These are phyloP conservation scores for Solanum habrochaites DNA, from an alignment of 257 asterid genomes.

Conservation along the genomic window DNA sequence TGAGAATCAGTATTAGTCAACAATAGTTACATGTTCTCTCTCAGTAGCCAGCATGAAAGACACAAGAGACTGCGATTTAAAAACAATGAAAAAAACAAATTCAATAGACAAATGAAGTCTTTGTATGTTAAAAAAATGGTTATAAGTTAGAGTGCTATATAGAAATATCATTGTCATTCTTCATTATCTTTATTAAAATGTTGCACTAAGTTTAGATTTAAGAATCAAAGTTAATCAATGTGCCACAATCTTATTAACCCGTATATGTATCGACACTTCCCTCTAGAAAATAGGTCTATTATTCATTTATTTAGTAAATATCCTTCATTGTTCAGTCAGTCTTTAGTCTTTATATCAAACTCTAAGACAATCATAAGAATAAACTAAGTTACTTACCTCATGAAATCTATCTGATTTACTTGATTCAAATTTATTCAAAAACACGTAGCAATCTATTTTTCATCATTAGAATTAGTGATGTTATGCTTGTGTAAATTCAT, in stretches of 20 bases:
- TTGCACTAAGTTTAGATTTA: background rate
- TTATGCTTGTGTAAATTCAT: too few relatives aligned
- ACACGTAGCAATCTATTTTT: too few relatives aligned
- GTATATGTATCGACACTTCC: background rate
- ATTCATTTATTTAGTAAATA: background rate
- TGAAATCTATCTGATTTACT: too few relatives aligned
- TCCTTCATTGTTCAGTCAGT: background rate
- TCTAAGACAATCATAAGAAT: background rate
- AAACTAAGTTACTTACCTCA: too few relatives aligned
- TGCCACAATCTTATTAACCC: background rate
- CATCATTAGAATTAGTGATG: too few relatives aligned
- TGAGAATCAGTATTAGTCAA: background rate
- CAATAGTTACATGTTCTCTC: slow-evolving; percentile 17
- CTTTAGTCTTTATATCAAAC: background rate
- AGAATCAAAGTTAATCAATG: background rate
- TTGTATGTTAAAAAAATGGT: too few relatives aligned
- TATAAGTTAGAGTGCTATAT: too few relatives aligned
- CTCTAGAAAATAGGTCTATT: background rate
- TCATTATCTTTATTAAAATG: background rate
- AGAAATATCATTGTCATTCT: too few relatives aligned
- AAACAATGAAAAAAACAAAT: too few relatives aligned
- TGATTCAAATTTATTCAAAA: too few relatives aligned
- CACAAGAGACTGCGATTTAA: too few relatives aligned
- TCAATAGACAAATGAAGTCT: too few relatives aligned
- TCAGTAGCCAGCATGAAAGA: slow-evolving; percentile 55